Conservation (phyloP, 1,139 yeast genomes). For the Suhomyces bolitotheri region DNA sequence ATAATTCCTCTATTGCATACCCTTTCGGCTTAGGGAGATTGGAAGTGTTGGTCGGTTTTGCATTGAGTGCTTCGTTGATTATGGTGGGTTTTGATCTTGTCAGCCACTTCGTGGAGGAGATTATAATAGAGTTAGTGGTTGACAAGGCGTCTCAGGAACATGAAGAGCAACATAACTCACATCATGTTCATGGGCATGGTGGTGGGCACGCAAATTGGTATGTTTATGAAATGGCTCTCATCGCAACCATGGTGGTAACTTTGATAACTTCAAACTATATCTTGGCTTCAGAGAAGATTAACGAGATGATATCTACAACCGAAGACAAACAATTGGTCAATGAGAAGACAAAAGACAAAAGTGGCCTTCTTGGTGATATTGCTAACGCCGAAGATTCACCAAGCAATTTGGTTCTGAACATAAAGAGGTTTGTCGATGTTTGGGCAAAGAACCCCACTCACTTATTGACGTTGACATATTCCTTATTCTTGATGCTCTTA, state of each 20-base stretch:
- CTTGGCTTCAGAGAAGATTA: conserved; percentile 36
- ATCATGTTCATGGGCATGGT: conserved; percentile 51
- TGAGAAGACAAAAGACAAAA: neutral
- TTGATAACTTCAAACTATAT: conserved; percentile 40
- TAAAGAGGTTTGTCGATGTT: conserved; percentile 12
- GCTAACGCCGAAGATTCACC: neutral
- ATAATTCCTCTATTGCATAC: conserved; percentile 72
- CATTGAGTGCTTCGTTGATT: conserved; percentile 75
- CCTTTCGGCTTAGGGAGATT: conserved; percentile 92
- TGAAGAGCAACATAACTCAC: conserved; percentile 39
- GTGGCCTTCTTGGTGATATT: conserved; percentile 4
- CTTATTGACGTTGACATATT: conserved; percentile 58
- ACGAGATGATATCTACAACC: conserved; percentile 31
- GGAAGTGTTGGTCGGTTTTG: conserved; percentile 87
- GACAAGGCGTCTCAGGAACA: conserved; percentile 34
- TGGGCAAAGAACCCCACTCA: conserved; percentile 60
- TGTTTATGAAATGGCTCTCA: conserved; percentile 31
- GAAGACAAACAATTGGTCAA: conserved; percentile 12
- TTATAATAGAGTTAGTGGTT: conserved; percentile 51
- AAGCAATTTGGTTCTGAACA: neutral
- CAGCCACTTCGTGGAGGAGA: conserved; percentile 81
- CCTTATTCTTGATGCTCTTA: conserved; percentile 35
- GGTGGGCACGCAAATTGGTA: conserved; percentile 35
- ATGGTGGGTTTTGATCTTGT: conserved; percentile 90
- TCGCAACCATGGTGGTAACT: conserved; percentile 33